These are phyloP conservation scores for Amphicarpaea edgeworthii DNA, from an alignment of 306 rosid species.

Conservation along the genomic window DNA sequence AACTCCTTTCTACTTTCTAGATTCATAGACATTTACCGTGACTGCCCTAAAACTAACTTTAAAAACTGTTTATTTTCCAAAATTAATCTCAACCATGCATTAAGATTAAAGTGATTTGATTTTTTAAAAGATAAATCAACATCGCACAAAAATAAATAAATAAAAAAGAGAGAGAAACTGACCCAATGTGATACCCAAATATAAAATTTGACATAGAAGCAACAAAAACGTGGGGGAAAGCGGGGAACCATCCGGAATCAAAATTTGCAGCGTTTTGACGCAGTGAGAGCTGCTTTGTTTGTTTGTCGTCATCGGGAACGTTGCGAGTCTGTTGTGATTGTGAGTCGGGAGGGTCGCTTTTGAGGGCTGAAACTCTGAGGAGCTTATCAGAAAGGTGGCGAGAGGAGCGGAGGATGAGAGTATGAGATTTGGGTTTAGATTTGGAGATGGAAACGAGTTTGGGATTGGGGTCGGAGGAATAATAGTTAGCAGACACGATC, in stretches of 20 bases:
- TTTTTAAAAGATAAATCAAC: too few species aligned
- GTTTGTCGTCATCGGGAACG: constrained; percentile 50
- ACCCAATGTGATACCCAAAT: constrained; percentile 95
- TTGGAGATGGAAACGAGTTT: neutral
- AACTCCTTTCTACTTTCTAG: too few species aligned
- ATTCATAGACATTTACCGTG: too few species aligned
- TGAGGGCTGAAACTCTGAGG: constrained; percentile 50
- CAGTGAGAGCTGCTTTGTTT: constrained; percentile 29
- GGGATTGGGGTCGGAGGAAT: constrained; percentile 31
- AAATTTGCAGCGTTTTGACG: constrained; percentile 26
- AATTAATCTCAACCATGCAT: too few species aligned
- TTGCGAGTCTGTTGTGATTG: too few species aligned
- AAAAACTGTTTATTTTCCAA: too few species aligned
- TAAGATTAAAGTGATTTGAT: too few species aligned
- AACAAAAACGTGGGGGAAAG: constrained; percentile 77
- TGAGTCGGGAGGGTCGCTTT: constrained; percentile 52
- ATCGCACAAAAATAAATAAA: too few species aligned
- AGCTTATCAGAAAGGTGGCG: constrained; percentile 38
- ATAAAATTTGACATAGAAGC: constrained; percentile 87
- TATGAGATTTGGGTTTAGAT: constrained; percentile 5
- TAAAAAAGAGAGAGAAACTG: constrained; percentile 24
- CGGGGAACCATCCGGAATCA: constrained; percentile 77
- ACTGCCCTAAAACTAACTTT: too few species aligned
- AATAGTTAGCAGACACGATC: constrained; percentile 24
- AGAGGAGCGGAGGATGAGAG: constrained; percentile 27